Base-by-base conservation (phyloP, 202 grass and related monocot species). In the Setaria viridis region DNA sequence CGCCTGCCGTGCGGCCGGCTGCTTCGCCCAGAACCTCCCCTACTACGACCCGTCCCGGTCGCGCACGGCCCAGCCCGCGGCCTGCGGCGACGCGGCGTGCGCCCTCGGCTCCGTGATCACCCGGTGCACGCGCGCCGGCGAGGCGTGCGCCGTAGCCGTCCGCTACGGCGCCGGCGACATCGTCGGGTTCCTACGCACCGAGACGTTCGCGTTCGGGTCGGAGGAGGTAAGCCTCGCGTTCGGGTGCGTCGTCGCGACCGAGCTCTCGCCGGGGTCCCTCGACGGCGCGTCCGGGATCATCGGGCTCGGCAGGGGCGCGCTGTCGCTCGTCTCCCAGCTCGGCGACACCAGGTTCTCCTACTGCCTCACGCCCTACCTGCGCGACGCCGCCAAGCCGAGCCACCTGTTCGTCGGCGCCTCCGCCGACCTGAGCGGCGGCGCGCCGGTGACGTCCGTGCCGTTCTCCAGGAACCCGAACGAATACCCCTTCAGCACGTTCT, bases 301-400 rank as follows among this genome's bases (percentile, higher is more conserved):
- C 20, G 62, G 84, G 32, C 84, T 86, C 20, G 84, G 84, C 13
- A 9, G 84, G 3, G 84, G 67, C 32, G 33, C 30, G 13, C 67
- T 79, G 0, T 86, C 76, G 0, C 84, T 86, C 2, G 20, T 43
- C 33, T 72, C 51, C 9, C 84, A 80, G 76, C 68, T 79, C 32
- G 67, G 67, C 9, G 67, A 17, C 56, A 86, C 46, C n/a, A 64
- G 1, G 46, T 86, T 86, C 84, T 86, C 84, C 45, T 86, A 80
- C 76, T 86, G 84, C 76, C 46, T 80, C 9, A 73, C 76, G 7
- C 53, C 82, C 0, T 85, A 85, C 63, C 21, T 78, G 10, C 7
- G 49, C 1, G 73, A 45, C 39, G 37, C 50, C 15, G 1, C n/a
- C 11, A 35, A 46, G 62, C 17, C 83, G 25, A 85, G 83, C 83